Base-by-base conservation (phyloP, 1,284 basidiomycete species). In the Porodaedalea pini region DNA sequence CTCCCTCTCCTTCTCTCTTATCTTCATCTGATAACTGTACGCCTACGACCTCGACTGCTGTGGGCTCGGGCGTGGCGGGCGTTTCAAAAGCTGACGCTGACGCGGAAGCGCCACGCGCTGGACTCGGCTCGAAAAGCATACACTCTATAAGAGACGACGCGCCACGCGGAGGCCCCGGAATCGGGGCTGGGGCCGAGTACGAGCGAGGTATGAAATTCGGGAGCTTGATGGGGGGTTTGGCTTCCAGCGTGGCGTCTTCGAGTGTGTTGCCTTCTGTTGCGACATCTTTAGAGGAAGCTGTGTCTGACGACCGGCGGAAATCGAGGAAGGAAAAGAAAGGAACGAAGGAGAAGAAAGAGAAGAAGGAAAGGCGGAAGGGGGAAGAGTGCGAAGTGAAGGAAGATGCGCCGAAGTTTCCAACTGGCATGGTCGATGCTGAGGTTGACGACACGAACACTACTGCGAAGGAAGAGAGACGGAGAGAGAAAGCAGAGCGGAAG, bases 191-290 rank as follows among this genome's bases (percentile, higher is more conserved):
- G 10, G 17, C 40, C 17, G 17, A n/a, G 15, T 37, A 10, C n/a
- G 10, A 10, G 10, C n/a, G 10, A 19, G 23, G 19, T 15, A 3
- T 41, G 45, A 55, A 55, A 41, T 59, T 59, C 36, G 52, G 47
- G 4, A 25, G 31, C 31, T 37, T 59, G 17, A 59, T 59, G 58
- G 58, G 58, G 23, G 55, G 55, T 21, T 41, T 57, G n/a, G n/a
- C n/a, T n/a, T n/a, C n/a, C n/a, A n/a, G n/a, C n/a, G n/a, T n/a
- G n/a, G n/a, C n/a, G n/a, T n/a, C n/a, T n/a, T n/a, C n/a, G n/a
- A n/a, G n/a, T n/a, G n/a, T n/a, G n/a, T n/a, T n/a, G 19, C 47
- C 47, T 25, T 23, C 51, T 25, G 15, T 15, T 5, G 37, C 15
- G 47, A 8, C 55, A 6, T 41, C 55, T 15, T 19, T 25, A 23